These are phyloP conservation scores for Fusarium sp. DNA, from an alignment of 2,329 filamentous ascomycete species.

Conservation along the genomic window DNA sequence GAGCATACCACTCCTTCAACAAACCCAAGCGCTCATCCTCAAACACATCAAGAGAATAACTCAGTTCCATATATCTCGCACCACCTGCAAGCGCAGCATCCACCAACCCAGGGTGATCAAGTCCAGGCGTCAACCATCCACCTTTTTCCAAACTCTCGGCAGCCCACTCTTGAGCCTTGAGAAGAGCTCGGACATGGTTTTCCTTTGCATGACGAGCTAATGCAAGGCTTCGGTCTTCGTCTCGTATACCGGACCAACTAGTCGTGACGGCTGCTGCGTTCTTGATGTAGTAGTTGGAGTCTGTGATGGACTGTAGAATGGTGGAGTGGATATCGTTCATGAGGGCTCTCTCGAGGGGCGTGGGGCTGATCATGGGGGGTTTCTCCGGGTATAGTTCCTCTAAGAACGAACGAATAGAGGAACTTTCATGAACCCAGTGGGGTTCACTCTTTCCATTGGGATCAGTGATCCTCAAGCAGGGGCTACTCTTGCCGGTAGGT, in stretches of 20 bases:
- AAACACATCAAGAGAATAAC: background rate
- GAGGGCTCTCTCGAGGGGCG: background rate
- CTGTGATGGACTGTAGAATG: background rate
- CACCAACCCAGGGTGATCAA: background rate
- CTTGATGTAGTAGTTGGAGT: background rate
- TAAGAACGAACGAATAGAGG: background rate
- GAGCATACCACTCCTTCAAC: background rate
- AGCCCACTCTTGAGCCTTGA: slow-evolving; percentile 3
- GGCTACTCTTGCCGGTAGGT: background rate
- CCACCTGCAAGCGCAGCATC: background rate
- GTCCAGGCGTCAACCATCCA: background rate
- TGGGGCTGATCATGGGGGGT: background rate
- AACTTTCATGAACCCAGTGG: background rate
- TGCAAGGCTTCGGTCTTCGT: background rate
- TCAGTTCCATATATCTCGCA: background rate
- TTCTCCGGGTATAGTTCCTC: background rate
- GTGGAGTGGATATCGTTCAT: background rate
- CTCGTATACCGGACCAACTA: background rate
- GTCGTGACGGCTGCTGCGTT: background rate
- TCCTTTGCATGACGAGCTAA: background rate
- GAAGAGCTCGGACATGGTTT: background rate
- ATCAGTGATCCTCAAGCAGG: background rate
- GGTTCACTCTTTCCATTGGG: background rate
- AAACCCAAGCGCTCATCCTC: background rate
- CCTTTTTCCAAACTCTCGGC: background rate